Percentiles rank a stretch among this genome's conserved stretches.
Conservation (phyloP, 75 land plant species). For the Pseudotsuga menziesii region DNA sequence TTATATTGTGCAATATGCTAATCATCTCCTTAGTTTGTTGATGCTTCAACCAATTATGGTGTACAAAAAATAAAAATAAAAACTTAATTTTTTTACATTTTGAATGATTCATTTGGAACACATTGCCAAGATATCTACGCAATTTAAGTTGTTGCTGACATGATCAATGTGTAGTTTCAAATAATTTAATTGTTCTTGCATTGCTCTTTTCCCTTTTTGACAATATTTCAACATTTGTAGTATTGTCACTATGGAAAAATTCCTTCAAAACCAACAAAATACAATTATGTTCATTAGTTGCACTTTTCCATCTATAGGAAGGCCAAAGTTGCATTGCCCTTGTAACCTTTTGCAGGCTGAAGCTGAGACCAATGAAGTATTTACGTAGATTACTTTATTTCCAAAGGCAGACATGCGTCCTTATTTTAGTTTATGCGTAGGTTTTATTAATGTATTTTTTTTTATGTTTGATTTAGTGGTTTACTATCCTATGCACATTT, state of each 20-base stretch:
- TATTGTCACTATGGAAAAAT: neutral
- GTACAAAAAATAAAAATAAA: no score
- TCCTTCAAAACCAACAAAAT: no score
- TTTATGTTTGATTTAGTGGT: neutral
- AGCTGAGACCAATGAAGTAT: slow-evolving; percentile 40
- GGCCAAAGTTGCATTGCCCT: neutral
- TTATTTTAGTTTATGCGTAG: neutral
- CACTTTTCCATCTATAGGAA: neutral
- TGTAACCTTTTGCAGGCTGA: slow-evolving; percentile 26
- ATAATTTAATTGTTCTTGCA: slow-evolving; percentile 14
- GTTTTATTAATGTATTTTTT: neutral
- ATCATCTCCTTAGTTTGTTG: no score
- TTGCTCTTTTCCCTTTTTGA: neutral
- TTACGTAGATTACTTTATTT: slow-evolving; percentile 25
- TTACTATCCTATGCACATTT: neutral
- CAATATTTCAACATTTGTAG: neutral
- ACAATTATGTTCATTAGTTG: neutral
- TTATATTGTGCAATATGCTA: no score
- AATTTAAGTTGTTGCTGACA: no score
- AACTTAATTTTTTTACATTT: no score
- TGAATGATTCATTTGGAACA: no score
- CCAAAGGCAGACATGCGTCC: slow-evolving; percentile 21
- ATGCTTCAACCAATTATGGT: no score
- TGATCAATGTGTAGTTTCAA: slow-evolving; percentile 34
- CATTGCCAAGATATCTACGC: no score